Conservation (phyloP, 1,139 yeast species). For the Suhomyces ambrosiae region DNA sequence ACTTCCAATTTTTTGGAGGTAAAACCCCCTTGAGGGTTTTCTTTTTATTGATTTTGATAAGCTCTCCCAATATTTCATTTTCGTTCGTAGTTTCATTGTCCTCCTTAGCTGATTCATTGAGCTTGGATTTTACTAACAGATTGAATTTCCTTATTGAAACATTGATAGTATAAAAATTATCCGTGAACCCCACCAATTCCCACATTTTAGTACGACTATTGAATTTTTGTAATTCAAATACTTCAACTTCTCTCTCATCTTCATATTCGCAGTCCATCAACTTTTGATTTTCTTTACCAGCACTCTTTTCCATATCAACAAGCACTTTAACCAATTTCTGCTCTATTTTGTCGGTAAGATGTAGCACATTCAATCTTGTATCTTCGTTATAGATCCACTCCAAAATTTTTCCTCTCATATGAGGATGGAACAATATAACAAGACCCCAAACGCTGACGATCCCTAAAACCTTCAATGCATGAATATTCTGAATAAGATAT, state of each 20-base stretch:
- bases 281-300: not conserved
- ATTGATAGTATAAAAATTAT: conserved; percentile 53
- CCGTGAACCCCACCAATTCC: conserved; percentile 59
- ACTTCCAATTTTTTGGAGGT: conserved; percentile 64
- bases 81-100: conserved; percentile 5
- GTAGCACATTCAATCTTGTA: conserved; percentile 53
- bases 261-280: not conserved
- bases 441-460: conserved; percentile 54
- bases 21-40: conserved; percentile 37
- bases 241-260: conserved; percentile 46
- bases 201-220: conserved; percentile 56
- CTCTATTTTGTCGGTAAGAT: conserved; percentile 51
- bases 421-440: conserved; percentile 57
- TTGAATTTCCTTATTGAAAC: conserved; percentile 28
- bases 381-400: conserved; percentile 58
- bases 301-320: conserved; percentile 8
- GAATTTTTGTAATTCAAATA: conserved; percentile 69
- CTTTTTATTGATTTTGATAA: conserved; percentile 19
- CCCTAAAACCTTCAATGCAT: conserved; percentile 38
- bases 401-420: conserved; percentile 45
- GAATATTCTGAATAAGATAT: conserved; percentile 27
- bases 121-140: conserved; percentile 5
- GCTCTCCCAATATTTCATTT: conserved; percentile 1
- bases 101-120: conserved; percentile 13
- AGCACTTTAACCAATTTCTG: conserved; percentile 34